Conservation (phyloP, 495 filamentous ascomycete genomes). For the Lophium mytilinum region DNA sequence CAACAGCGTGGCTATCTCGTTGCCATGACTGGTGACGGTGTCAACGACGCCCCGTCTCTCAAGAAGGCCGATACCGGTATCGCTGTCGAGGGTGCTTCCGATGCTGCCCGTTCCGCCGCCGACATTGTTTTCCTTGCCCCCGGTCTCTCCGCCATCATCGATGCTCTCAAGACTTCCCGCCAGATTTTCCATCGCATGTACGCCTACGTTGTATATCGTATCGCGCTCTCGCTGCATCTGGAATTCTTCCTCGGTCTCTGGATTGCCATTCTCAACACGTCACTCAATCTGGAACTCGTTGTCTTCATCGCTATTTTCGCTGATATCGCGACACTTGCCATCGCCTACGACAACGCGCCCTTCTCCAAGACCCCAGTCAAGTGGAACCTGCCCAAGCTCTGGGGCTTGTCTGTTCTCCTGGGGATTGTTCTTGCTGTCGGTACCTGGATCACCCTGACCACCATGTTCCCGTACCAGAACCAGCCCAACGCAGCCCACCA, state of each 20-base stretch:
- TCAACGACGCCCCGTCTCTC: conserved; percentile 91
- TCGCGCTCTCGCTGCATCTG: conserved; percentile 82
- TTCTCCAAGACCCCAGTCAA: conserved; percentile 82
- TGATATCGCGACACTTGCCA: conserved; percentile 85
- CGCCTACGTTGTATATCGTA: conserved; percentile 92
- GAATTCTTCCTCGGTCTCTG: conserved; percentile 84
- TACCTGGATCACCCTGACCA: conserved; percentile 59
- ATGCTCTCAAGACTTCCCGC: conserved; percentile 86
- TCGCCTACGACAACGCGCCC: conserved; percentile 89
- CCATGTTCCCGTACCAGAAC: conserved; percentile 30
- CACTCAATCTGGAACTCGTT: conserved; percentile 74
- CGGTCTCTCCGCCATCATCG: conserved; percentile 86
- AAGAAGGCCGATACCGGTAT: conserved; percentile 96
- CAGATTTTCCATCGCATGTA: conserved; percentile 98
- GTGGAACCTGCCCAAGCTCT: conserved; percentile 88
- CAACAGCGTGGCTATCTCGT: conserved; percentile 94
- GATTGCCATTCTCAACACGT: conserved; percentile 79
- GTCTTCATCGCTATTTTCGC: conserved; percentile 94
- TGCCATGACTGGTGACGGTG: conserved; percentile 97
- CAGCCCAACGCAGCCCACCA: conserved; percentile 23
- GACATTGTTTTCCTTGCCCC: conserved; percentile 88
- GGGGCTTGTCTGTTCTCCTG: conserved; percentile 81
- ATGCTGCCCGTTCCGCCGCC: conserved; percentile 84
- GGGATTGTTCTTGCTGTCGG: conserved; percentile 72
- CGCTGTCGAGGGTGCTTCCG: conserved; percentile 87